Base-by-base conservation (phyloP, 2,329 filamentous ascomycete species). In the Aspergillus aculeatus region DNA sequence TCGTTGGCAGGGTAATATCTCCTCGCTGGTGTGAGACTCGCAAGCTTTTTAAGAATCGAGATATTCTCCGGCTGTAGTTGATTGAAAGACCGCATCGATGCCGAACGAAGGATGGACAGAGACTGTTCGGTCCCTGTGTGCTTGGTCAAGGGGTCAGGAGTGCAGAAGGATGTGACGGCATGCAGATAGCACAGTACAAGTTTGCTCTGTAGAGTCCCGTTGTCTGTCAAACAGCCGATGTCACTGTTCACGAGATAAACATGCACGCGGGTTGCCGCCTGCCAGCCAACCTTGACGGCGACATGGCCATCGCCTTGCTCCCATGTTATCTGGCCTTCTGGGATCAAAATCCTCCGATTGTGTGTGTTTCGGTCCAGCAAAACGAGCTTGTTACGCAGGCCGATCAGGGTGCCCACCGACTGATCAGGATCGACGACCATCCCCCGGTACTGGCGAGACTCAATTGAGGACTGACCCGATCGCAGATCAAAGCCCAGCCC, bases 171-270 rank as follows among this genome's bases (percentile, higher is more conserved):
- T 4, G 75, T 78, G 9, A 75, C 14, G 4, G 75, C 77, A 62
- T 79, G 76, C 16, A 78, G 62, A 53, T 74, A 73, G 47, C 60
- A 60, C 0, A 85, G 71, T 19, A 80, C 77, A 0, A 89, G 71
- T 54, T 82, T 84, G 68, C 82, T 84, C 11, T 80, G 76, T 0
- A 86, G 50, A 12, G 73, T 81, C 0, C 80, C 81, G 61, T 80
- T 83, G 19, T 83, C 82, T 0, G 77, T 61, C 0, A 89, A 66
- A 2, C 80, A 73, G 0, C 84, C 80, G 0, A 89, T 77, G 1
- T 70, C 69, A 0, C 63, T 50, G 60, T 89, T 82, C 0, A 89
- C 67, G 0, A 69, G 64, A 62, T 84, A 88, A 0, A 72, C 63
- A 50, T 84, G 79, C 5, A 76, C 66, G 7, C 63, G 66, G 3